Evolutionary conservation across 768 basidiomycete species (phyloP), one percentile per base, ranked within the genome.

Genomic region (Neoboletus subvelutipes): DNA sequence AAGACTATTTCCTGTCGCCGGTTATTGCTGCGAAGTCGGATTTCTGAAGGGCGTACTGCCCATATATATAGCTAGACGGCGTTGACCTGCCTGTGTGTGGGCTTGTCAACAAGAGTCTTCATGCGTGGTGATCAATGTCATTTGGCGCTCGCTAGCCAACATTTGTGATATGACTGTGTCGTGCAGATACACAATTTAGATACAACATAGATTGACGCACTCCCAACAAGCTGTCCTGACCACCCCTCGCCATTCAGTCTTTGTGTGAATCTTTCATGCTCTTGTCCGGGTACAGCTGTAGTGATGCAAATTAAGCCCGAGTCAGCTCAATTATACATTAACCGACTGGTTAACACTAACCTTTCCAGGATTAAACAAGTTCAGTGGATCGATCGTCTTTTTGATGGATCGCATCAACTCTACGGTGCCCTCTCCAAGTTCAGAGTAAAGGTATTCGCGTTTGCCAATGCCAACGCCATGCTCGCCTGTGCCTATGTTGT

Each of bases 401-500:
- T 96, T 96, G 63, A 96, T 82, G 13, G 78, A 80, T 73, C 88
- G 87, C 92, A 96, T 94, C 26, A 95, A 69, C 48, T 81, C 80
- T 10, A 96, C 87, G 0, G 94, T 95, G 3, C 89, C 91, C 26
- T 77, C 76, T 0, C 94, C 94, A 0, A 97, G 78, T 66, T 97
- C 94, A 40, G 86, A 80, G 15, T 81, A 78, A n/a, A 97, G 78
- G 66, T 87, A 95, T 57, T 87, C 79, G 56, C 82, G 83, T 76
- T 94, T 94, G 6, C 92, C 92, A 11, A 94, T 76, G 0, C 92
- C 93, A 8, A 94, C 90, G 2, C 92, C 93, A 65, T 94, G 92
- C 64, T 94, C 92, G 4, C 90, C 90, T 0, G 86, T 88, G 62
- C 85, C 86, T 87, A 45, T 12, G 12, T 34, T 24, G 8, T 28